Conservation (phyloP, 768 basidiomycete species). For the Amanita exitialis region DNA sequence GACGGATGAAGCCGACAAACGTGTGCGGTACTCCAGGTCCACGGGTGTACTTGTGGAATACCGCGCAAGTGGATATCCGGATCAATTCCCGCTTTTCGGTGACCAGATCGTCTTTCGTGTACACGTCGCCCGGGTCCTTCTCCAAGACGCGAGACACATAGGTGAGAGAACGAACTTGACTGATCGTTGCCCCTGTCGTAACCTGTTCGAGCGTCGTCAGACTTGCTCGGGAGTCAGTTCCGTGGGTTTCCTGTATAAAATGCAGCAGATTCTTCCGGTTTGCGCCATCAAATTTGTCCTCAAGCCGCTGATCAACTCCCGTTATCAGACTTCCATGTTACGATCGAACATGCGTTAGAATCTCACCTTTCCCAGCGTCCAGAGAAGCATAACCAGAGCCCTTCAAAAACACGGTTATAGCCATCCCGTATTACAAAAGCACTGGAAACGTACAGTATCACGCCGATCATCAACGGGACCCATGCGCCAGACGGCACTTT, state of each 20-base stretch:
- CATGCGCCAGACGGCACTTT: constrained; percentile 60
- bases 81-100: constrained; percentile 16
- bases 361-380: constrained; percentile 53
- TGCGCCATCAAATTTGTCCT: constrained; percentile 51
- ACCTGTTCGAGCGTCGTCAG: constrained; percentile 2
- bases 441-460: constrained; percentile 28
- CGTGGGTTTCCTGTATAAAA: constrained; percentile 32
- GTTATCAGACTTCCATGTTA: not conserved
- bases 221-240: constrained; percentile 10
- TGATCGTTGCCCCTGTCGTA: constrained; percentile 9
- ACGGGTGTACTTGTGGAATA: constrained; percentile 48
- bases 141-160: constrained; percentile 12
- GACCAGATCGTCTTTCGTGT: constrained; percentile 8
- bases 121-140: constrained; percentile 7
- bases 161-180: constrained; percentile 5
- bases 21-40: constrained; percentile 55
- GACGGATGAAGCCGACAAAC: constrained; percentile 53
- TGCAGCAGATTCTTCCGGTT: constrained; percentile 45
- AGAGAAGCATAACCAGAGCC: constrained; percentile 41
- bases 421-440: not conserved
- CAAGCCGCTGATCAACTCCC: constrained; percentile 31
- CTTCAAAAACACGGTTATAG: constrained; percentile 19
- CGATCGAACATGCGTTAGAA: not conserved
- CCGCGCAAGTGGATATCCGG: constrained; percentile 41
- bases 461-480: constrained; percentile 53